Base-by-base conservation (phyloP, 2,329 filamentous ascomycete species). In the Lecanicillium sp. region DNA sequence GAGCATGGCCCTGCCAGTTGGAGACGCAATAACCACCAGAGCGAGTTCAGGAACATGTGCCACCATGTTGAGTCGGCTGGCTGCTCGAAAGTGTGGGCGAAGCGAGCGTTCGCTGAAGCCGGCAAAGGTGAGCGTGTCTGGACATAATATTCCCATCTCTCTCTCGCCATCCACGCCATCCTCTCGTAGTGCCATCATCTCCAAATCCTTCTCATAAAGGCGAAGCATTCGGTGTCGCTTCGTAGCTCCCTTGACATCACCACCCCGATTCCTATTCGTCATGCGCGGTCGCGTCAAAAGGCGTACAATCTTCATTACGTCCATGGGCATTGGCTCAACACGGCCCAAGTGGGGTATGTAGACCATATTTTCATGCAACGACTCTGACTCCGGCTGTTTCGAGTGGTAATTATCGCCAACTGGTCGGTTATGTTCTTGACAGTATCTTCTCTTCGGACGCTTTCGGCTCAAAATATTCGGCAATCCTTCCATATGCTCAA, bases 1-100 rank as follows among this genome's bases (percentile, higher is more conserved):
- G 2, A 90, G 61, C 2, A 73, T 68, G 1, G 78, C 82, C 8
- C 77, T 70, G 1, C 85, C 85, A 34, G 71, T 72, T n/a, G 78
- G 71, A 9, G 78, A 80, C 1, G 72, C 85, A 2, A 81, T 62
- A 3, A 85, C 64, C 8, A 88, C 71, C 12, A 88, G 63, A n/a
- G 70, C 80, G 2, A 92, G 64, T 48, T 85, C 78, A 0, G 81
- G 80, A 2, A 89, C 75, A 36, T 79, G 69, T 0, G 71, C 61
- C 28, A 77, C 58, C 67, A 84, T 77, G 58, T 72, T 80, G 16
- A 85, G 45, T 32, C 45, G 51, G 38, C 51, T 64, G 38, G 53
- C 65, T 9, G 51, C 54, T 20, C 57, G 47, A 35, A 64, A 63
- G 27, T 53, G 49, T 1, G 44, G 42, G 12, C 45, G 41, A 13